Conservation (phyloP, 2,329 filamentous ascomycete species). For the Chrysoporthe austroafricana region DNA sequence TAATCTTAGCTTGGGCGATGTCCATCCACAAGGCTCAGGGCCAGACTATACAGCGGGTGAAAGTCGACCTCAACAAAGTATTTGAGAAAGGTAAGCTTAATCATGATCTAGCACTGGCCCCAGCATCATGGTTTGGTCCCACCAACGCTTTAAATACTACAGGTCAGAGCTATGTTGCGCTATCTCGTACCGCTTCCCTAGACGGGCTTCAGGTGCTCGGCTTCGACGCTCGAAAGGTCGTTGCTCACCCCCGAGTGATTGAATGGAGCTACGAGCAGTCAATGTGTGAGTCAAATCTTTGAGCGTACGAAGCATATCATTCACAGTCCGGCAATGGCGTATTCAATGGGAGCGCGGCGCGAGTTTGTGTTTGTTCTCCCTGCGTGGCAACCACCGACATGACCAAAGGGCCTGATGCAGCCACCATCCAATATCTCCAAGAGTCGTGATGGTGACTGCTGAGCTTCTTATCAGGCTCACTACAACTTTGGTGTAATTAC, state of each 20-base stretch:
- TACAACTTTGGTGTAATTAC: too few relatives aligned
- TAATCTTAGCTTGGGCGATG: constrained; percentile 26
- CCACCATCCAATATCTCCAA: too few relatives aligned
- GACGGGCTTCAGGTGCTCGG: constrained; percentile 25
- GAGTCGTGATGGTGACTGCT: too few relatives aligned
- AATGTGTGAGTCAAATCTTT: background rate
- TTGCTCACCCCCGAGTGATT: constrained; percentile 21
- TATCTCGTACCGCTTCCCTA: constrained; percentile 24
- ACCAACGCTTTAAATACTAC: background rate
- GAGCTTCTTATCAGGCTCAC: too few relatives aligned
- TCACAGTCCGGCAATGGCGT: too few relatives aligned
- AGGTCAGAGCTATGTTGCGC: constrained; percentile 27
- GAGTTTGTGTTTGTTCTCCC: too few relatives aligned
- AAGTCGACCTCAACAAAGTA: constrained; percentile 23
- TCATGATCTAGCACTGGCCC: background rate
- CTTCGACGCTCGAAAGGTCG: constrained; percentile 21
- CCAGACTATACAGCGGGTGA: constrained; percentile 27
- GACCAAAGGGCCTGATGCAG: too few relatives aligned
- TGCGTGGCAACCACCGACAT: too few relatives aligned
- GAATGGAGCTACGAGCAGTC: constrained; percentile 15
- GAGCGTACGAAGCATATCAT: background rate
- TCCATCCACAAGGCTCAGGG: constrained; percentile 29
- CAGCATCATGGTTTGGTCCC: background rate
- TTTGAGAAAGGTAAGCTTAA: constrained; percentile 23
- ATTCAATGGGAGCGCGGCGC: too few relatives aligned